Evolutionary conservation across 768 basidiomycete genomes (phyloP).

Genomic region (Leccinum ochraceum): DNA sequence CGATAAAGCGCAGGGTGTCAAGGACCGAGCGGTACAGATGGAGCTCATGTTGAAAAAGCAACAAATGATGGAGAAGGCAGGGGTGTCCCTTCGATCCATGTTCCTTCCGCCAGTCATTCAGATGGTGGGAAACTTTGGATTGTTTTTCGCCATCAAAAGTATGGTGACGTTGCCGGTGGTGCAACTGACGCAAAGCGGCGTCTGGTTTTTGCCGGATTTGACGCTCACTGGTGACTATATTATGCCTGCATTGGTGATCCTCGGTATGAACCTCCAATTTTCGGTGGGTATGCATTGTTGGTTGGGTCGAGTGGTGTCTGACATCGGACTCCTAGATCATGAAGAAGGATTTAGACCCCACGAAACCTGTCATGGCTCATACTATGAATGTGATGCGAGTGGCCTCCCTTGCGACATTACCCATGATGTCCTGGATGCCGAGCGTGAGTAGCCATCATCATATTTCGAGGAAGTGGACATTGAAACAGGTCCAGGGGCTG

Average conservation of each 20-base stretch:
- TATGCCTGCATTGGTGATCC: conserved; percentile 61
- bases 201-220: conserved; percentile 73
- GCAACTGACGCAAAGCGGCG: conserved; percentile 76
- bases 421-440: conserved; percentile 60
- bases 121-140: conserved; percentile 70
- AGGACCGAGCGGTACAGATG: conserved; percentile 44
- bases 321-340: conserved; percentile 33
- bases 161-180: conserved; percentile 71
- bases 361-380: conserved; percentile 60
- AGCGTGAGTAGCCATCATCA: conserved; percentile 48
- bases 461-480: neutral
- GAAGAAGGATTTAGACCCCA: conserved; percentile 56
- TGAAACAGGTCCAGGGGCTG: conserved; percentile 45
- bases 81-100: conserved; percentile 58
- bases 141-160: conserved; percentile 80
- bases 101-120: conserved; percentile 65
- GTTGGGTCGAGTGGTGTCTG: neutral
- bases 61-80: conserved; percentile 60
- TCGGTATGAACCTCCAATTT: conserved; percentile 69
- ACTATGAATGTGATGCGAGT: conserved; percentile 66
- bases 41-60: conserved; percentile 46
- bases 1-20: conserved; percentile 36
- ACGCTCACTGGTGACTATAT: conserved; percentile 78
- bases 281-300: conserved; percentile 44
- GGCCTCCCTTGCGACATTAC: conserved; percentile 51